Evolutionary conservation across 208 protist genomes (phyloP), one percentile per base, ranked within the genome.

Genomic region (Leishmania mexicana): DNA sequence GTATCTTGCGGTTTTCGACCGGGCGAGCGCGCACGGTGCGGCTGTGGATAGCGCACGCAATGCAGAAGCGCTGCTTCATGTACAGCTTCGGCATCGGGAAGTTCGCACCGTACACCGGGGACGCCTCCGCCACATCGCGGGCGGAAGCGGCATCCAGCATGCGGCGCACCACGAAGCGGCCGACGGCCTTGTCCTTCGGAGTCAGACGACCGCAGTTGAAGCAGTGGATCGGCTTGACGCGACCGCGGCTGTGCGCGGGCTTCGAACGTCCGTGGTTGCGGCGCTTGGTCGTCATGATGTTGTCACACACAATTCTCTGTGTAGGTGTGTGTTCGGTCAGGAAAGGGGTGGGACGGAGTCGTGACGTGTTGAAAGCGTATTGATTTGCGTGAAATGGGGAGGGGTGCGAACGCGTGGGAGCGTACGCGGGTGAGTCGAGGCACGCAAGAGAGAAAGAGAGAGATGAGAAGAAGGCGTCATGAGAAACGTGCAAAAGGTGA

Each of bases 11-110:
- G 58, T 90, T 76, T 51, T 82, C 84, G 76, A 96, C 93, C 31
- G 92, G 88, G 89, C 96, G 94, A 74, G 92, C 94, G 79, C 96
- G 98, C 70, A 99, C 99, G 49, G 99, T 96, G 84, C 98, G 98
- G 89, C 97, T 97, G 98, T 99, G 99, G 87, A 99, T 99, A 81
- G 99, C 99, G 96, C 99, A 99, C 40, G 99, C 99, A 79, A 99
- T 98, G 96, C 99, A 99, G 97, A 99, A 99, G 91, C 99, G 96
- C 89, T 99, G 92, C 97, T 99, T 99, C 89, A 99, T 94, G 97
- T 99, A 99, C 75, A 99, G 91, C 98, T 99, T 99, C 78, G 99
- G 99, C 85, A 99, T 96, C 78, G 90, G 89, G 90, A 96, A 98
- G 81, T 90, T 94, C 85, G 92, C 88, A 45, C 98, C 92, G 86